These are phyloP conservation scores for Rubroshorea leprosula DNA, from an alignment of 345 rosid genomes.

Conservation along the genomic window DNA sequence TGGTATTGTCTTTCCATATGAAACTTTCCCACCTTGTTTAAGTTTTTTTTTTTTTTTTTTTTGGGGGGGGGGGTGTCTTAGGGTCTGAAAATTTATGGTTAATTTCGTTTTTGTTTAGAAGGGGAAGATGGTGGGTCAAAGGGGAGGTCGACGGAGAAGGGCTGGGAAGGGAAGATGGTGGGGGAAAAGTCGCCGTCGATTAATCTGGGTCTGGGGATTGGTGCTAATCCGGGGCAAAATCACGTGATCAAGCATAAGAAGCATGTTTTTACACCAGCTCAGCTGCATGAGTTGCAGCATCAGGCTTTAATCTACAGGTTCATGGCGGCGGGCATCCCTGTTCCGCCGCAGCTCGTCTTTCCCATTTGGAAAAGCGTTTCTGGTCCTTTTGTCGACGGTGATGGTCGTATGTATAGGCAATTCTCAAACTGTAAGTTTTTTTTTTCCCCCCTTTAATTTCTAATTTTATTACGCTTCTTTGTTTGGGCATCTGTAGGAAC, in stretches of 20 bases:
- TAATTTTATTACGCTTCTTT: neutral
- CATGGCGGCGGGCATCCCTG: slow-evolving; percentile 44
- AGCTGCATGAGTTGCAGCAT: slow-evolving; percentile 45
- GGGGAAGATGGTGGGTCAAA: slow-evolving; percentile 4
- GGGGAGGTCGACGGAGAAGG: slow-evolving; percentile 3
- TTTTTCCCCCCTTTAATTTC: too few relatives aligned
- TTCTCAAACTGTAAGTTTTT: too few relatives aligned
- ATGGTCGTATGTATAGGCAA: slow-evolving; percentile 9
- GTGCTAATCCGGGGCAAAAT: neutral
- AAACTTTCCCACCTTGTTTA: neutral
- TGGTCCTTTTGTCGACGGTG: slow-evolving; percentile 18
- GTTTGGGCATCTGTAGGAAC: neutral
- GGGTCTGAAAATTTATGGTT: neutral
- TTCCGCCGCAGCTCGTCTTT: slow-evolving; percentile 40
- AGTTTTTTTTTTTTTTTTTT: neutral
- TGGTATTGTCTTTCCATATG: slow-evolving; percentile 6
- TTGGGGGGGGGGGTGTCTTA: too few relatives aligned
- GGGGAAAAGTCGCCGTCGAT: slow-evolving; percentile 19
- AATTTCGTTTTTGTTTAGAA: neutral
- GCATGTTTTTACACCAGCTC: slow-evolving; percentile 33
- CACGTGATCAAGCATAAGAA: slow-evolving; percentile 11
- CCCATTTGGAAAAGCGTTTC: slow-evolving; percentile 42
- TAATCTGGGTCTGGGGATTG: slow-evolving; percentile 24
- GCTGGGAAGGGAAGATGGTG: slow-evolving; percentile 12
- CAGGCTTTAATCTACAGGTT: slow-evolving; percentile 43